Percentiles rank a stretch among this genome's conserved stretches.
These are phyloP conservation scores for Periglandula ipomoeae DNA, from an alignment of 2,329 filamentous ascomycete species.

Conservation along the genomic window DNA sequence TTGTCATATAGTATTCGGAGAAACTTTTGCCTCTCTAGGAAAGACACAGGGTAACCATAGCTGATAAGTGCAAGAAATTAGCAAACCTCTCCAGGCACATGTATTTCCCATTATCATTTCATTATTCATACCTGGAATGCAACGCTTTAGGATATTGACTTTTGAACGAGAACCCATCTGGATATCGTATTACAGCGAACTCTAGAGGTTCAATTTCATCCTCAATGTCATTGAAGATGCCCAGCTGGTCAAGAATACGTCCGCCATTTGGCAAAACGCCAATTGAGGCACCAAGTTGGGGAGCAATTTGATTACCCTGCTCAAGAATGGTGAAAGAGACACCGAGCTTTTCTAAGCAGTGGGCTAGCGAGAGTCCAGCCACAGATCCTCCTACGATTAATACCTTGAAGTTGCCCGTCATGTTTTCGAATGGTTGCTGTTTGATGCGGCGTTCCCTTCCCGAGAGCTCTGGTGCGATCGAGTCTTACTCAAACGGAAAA, in stretches of 20 bases:
- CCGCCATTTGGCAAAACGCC: conserved; percentile 33
- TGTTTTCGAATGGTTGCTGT: not conserved
- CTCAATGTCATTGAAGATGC: conserved; percentile 16
- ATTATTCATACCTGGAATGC: conserved; percentile 4
- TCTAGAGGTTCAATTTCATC: conserved; percentile 9
- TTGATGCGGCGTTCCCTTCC: not conserved
- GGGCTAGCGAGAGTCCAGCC: conserved; percentile 25
- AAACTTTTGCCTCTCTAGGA: conserved; percentile 26
- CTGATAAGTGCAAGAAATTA: conserved; percentile 1
- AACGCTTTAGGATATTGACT: conserved; percentile 8
- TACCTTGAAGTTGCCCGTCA: conserved; percentile 13
- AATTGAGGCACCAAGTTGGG: conserved; percentile 38
- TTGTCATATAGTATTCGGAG: conserved; percentile 24
- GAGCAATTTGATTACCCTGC: conserved; percentile 28
- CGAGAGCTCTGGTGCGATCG: not conserved
- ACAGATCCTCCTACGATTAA: conserved; percentile 38
- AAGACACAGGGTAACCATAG: conserved; percentile 21
- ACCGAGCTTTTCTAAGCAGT: conserved; percentile 30
- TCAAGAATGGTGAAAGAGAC: conserved; percentile 43
- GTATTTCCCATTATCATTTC: not conserved
- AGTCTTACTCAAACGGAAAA: not conserved
- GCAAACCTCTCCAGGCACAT: not conserved
- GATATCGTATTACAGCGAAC: conserved; percentile 6
- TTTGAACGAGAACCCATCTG: conserved; percentile 8
- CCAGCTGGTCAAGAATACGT: conserved; percentile 40